phyloP scores from a whole-genome alignment of 148 eudicot genomes.

The Arbutus unedo region DNA sequence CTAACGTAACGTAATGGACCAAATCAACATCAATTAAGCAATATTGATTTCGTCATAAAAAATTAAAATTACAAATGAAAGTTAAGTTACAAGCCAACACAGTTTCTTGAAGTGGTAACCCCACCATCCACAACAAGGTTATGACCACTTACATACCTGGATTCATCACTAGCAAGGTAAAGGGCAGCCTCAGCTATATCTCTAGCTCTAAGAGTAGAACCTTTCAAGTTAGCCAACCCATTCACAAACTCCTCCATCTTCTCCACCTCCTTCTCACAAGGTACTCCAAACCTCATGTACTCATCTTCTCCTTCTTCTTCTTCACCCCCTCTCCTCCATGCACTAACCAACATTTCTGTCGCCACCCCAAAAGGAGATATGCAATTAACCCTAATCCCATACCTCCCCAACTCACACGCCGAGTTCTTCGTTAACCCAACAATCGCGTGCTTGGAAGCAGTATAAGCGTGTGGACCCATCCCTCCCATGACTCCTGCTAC shows the following conservation, averaged over 20 bases:
- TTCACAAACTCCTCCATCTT: conserved; percentile 38
- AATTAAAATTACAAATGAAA: not conserved
- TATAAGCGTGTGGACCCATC: conserved; percentile 37
- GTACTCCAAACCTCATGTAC: conserved; percentile 5
- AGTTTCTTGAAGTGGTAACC: conserved; percentile 40
- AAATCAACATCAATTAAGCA: not conserved
- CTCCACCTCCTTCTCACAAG: conserved; percentile 29
- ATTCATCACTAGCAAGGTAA: conserved; percentile 44
- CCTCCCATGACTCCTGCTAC: conserved; percentile 43
- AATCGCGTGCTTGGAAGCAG: conserved; percentile 44
- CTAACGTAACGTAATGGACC: not conserved
- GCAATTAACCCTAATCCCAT: conserved; percentile 45
- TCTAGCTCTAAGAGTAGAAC: conserved; percentile 23
- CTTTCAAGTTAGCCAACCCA: conserved; percentile 31
- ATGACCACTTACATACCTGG: conserved; percentile 44
- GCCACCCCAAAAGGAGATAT: conserved; percentile 46
- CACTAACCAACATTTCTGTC: conserved; percentile 32
- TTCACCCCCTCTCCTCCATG: conserved; percentile 23
- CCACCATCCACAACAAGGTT: conserved; percentile 55
- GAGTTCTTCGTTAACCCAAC: conserved; percentile 42
- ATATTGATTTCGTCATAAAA: not conserved
- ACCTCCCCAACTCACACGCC: conserved; percentile 36
- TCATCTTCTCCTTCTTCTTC: conserved; percentile 11
- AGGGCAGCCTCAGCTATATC: conserved; percentile 50
- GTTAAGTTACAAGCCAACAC: conserved; percentile 32